Evolutionary conservation across 371 early-diverging fungal species (phyloP), one percentile per base, ranked within the genome.

Genomic region (Gilbertella persicaria): DNA sequence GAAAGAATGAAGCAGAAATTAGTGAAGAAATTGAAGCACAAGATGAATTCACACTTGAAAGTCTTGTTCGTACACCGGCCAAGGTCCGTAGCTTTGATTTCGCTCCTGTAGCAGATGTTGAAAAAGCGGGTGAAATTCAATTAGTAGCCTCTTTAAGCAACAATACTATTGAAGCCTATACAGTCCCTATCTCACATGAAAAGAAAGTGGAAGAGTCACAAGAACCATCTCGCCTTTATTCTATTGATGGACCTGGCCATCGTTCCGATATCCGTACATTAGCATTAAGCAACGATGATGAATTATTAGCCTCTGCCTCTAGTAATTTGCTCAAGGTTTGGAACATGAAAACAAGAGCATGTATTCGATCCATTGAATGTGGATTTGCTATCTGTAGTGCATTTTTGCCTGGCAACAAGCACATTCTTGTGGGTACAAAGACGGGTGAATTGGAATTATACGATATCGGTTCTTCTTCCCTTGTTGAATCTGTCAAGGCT

Each of bases 361-460:
- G 95, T 64, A 85, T 97, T 38, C 84, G 94, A 43, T 89, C 92
- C 25, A 85, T 98, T 53, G 90, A 87, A 37, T 90, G 91, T 51
- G 94, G 92, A 17, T 87, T 88, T 50, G 93, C 93, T 1, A 69
- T 93, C 12, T 94, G 93, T 69, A 81, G 85, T 58, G 78, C 89
- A 19, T 97, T 98, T 71, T 69, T 97, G 9, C 97, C 97, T 1
- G 97, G 96, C 45, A 87, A 95, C 64, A 87, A 89, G 43, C 84
- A 90, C 55, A 72, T 95, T 35, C 68, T 95, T 17, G 80, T 98
- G 8, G 98, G 98, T 33, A 97, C 97, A 36, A 95, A 93, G 63
- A 70, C 83, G 0, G 98, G 98, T 43, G 79, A 87, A 24, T 62
- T 98, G 51, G 89, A 96, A 62, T 57, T 98, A 29, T 96, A 85